A percentile compares a stretch with the other conserved stretches of the same genome.
phyloP scores from a whole-genome alignment of 2,329 filamentous ascomycete species.

The Bipolaris sorokiniana region DNA sequence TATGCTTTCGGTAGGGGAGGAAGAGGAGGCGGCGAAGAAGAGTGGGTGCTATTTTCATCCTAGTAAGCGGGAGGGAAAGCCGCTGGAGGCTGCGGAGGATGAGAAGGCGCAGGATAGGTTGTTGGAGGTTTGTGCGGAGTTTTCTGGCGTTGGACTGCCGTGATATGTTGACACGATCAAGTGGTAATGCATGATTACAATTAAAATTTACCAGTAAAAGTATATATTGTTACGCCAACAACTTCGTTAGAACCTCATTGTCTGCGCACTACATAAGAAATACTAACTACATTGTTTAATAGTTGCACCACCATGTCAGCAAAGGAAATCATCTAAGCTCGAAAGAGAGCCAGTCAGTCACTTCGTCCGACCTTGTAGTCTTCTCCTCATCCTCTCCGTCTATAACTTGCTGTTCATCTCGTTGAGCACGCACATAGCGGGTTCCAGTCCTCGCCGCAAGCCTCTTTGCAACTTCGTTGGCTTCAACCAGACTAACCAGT shows the following conservation, averaged over 20 bases:
- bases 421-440: too few relatives aligned
- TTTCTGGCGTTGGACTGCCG: constrained; percentile 40
- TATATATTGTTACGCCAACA: background rate
- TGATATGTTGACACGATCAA: background rate
- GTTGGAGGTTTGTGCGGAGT: constrained; percentile 47
- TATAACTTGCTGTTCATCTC: background rate
- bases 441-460: constrained; percentile 64
- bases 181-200: background rate
- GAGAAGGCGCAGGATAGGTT: constrained; percentile 54
- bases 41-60: constrained; percentile 51
- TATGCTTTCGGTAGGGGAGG: constrained; percentile 55
- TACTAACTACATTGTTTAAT: too few relatives aligned
- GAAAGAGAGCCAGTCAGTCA: background rate
- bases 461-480: constrained; percentile 65
- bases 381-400: constrained; percentile 46
- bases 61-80: constrained; percentile 35
- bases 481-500: constrained; percentile 64
- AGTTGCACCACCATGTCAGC: background rate
- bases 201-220: background rate
- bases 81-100: constrained; percentile 44
- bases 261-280: background rate
- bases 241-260: too few relatives aligned
- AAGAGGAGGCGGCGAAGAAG: constrained; percentile 33
- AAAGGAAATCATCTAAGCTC: background rate
- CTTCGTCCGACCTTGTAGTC: constrained; percentile 1